A percentile compares a stretch with the other conserved stretches of the same genome.
Conservation (phyloP, 2,329 filamentous ascomycete species). For the Nigrospora osmanthi region DNA sequence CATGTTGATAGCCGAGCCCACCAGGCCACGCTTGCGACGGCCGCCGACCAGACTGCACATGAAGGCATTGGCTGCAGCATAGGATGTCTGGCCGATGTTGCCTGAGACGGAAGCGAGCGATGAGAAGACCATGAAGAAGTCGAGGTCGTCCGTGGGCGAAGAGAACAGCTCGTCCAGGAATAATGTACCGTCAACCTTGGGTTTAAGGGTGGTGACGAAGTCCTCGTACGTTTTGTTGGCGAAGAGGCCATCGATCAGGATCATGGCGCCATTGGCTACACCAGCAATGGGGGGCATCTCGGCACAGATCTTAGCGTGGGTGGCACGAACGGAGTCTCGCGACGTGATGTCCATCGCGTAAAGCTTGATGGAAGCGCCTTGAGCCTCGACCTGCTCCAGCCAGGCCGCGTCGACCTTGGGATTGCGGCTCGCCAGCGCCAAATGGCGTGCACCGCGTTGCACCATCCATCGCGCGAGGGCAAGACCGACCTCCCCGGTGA, state of each 20-base stretch:
- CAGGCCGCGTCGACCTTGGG: slow-evolving; percentile 21
- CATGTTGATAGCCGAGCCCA: background rate
- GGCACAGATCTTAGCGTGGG: slow-evolving; percentile 6
- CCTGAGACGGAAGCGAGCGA: slow-evolving; percentile 23
- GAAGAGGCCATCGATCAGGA: slow-evolving; percentile 28
- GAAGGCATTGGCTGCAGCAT: background rate
- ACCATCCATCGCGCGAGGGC: slow-evolving; percentile 32
- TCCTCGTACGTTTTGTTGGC: slow-evolving; percentile 6
- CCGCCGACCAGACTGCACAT: slow-evolving; percentile 17
- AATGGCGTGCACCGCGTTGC: slow-evolving; percentile 22
- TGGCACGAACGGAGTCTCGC: slow-evolving; percentile 5
- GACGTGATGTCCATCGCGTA: slow-evolving; percentile 13
- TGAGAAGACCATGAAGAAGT: slow-evolving; percentile 27
- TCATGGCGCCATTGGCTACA: slow-evolving; percentile 34
- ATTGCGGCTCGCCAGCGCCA: slow-evolving; percentile 30
- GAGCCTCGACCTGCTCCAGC: slow-evolving; percentile 10
- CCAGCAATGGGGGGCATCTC: slow-evolving; percentile 28
- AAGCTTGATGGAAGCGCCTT: slow-evolving; percentile 5
- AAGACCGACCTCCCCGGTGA: slow-evolving; percentile 24
- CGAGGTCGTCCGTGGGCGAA: slow-evolving; percentile 10
- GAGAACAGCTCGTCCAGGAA: slow-evolving; percentile 21
- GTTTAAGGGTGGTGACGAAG: slow-evolving; percentile 5
- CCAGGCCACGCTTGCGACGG: background rate
- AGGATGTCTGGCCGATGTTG: slow-evolving; percentile 14
- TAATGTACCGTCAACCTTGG: slow-evolving; percentile 24